Evolutionary conservation across 2,329 filamentous ascomycete species (phyloP).

Genomic region (Plectosphaerella plurivora): DNA sequence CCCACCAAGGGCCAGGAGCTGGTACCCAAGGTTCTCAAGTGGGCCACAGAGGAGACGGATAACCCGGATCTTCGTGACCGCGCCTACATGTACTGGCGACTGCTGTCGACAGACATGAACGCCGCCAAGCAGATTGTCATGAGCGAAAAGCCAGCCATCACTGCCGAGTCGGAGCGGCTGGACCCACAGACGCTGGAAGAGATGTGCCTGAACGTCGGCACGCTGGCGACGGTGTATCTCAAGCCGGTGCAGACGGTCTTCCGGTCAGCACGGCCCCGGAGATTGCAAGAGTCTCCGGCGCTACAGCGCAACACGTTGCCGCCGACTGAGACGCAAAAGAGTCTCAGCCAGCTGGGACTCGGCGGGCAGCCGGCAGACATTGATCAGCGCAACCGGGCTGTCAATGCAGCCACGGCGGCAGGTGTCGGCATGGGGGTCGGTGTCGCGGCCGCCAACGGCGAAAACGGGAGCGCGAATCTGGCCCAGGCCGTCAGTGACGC

Average conservation of each 20-base stretch:
- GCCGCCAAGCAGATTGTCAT: constrained; percentile 87
- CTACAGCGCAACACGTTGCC: constrained; percentile 70
- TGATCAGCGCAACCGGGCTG: constrained; percentile 33
- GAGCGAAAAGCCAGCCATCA: constrained; percentile 95
- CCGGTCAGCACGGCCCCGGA: constrained; percentile 76
- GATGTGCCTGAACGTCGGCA: constrained; percentile 95
- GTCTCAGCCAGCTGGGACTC: constrained; percentile 53
- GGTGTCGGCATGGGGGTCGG: background rate
- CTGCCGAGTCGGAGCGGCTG: constrained; percentile 90
- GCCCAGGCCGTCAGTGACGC: constrained; percentile 75
- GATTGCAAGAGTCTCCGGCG: constrained; percentile 77
- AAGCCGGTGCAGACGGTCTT: constrained; percentile 98
- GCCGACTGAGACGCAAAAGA: constrained; percentile 50
- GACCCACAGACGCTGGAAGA: constrained; percentile 90
- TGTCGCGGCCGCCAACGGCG: constrained; percentile 13
- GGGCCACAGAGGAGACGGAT: constrained; percentile 99
- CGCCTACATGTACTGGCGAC: constrained; percentile 97
- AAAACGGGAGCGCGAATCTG: constrained; percentile 39
- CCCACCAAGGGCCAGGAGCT: constrained; percentile 92
- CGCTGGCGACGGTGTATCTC: constrained; percentile 92
- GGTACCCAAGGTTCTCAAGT: constrained; percentile 92
- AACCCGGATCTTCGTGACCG: constrained; percentile 94
- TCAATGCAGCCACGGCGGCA: constrained; percentile 9
- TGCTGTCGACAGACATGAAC: constrained; percentile 86
- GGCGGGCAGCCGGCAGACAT: constrained; percentile 48